phyloP scores from a whole-genome alignment of 805 yeast genomes.

The Hanseniaspora hatyaiensis region DNA sequence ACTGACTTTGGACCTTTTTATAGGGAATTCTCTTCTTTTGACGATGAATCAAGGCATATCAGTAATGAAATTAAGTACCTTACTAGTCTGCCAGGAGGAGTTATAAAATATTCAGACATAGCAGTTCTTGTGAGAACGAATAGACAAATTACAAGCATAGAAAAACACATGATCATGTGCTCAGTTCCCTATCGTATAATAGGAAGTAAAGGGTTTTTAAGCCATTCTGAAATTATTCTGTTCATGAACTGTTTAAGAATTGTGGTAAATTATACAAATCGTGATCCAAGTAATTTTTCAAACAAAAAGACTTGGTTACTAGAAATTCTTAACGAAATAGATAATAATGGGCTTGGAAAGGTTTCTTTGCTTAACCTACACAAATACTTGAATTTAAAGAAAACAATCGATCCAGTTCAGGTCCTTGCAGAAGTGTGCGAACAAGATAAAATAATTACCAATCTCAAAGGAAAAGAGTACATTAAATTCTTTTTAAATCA shows the following conservation, averaged over 20 bases:
- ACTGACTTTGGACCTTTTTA: constrained; percentile 39
- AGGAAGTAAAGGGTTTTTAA: constrained; percentile 74
- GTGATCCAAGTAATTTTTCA: neutral
- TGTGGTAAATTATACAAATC: constrained; percentile 23
- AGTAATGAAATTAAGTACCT: constrained; percentile 44
- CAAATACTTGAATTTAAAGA: neutral
- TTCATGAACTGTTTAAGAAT: constrained; percentile 57
- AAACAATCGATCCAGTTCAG: neutral
- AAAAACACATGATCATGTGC: constrained; percentile 44
- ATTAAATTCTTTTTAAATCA: neutral
- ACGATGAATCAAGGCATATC: constrained; percentile 48
- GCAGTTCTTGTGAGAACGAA: constrained; percentile 62
- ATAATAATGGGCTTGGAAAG: constrained; percentile 9
- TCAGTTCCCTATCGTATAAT: constrained; percentile 56
- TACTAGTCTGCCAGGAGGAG: constrained; percentile 32
- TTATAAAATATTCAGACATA: constrained; percentile 47
- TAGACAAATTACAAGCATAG: constrained; percentile 50
- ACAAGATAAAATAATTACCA: neutral
- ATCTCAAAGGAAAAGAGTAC: constrained; percentile 3
- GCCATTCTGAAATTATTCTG: constrained; percentile 51
- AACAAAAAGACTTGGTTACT: constrained; percentile 10
- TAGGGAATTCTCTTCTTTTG: constrained; percentile 32
- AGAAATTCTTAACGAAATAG: constrained; percentile 1
- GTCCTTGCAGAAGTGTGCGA: neutral
- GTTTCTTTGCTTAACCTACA: constrained; percentile 3